Evolutionary conservation across 2,329 filamentous ascomycete genomes (phyloP).

Genomic region (Fusarium sp.): DNA sequence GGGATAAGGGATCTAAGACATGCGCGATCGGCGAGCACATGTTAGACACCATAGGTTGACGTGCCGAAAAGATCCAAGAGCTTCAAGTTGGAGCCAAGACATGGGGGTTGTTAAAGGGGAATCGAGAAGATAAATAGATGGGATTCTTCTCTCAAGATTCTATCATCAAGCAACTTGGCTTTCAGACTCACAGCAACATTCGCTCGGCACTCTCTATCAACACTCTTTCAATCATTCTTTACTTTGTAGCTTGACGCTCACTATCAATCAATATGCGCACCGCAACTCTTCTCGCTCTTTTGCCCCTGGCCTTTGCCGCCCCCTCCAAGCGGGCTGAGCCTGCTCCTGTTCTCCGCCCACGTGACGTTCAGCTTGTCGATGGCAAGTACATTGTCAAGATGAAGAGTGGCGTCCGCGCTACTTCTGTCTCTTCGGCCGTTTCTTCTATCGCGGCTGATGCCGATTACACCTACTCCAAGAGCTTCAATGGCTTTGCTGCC

Average conservation of each 20-base stretch:
- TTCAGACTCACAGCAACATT: slow-evolving; percentile 23
- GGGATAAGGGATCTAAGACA: slow-evolving; percentile 26
- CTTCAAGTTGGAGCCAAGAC: slow-evolving; percentile 1
- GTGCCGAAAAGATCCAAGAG: slow-evolving; percentile 19
- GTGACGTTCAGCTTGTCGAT: slow-evolving; percentile 46
- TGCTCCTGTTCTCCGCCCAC: slow-evolving; percentile 50
- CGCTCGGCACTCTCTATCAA: slow-evolving; percentile 3
- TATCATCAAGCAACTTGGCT: slow-evolving; percentile 29
- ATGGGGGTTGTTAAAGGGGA: slow-evolving; percentile 5
- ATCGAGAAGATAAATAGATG: slow-evolving; percentile 32
- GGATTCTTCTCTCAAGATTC: background rate
- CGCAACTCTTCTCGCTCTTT: slow-evolving; percentile 49
- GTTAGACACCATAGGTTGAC: slow-evolving; percentile 21
- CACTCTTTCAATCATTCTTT: slow-evolving; percentile 21
- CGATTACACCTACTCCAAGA: slow-evolving; percentile 45
- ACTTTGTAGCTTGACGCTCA: background rate
- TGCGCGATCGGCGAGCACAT: slow-evolving; percentile 33
- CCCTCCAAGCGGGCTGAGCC: slow-evolving; percentile 48
- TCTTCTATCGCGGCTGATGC: slow-evolving; percentile 47
- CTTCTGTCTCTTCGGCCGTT: slow-evolving; percentile 43
- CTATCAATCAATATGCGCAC: slow-evolving; percentile 48
- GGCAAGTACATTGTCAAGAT: slow-evolving; percentile 55
- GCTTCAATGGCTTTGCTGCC: slow-evolving; percentile 46
- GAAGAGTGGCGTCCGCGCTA: slow-evolving; percentile 36
- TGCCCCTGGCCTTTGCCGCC: slow-evolving; percentile 48